Base-by-base conservation (phyloP, 768 basidiomycete genomes). In the Hypsizygus marmoreus region DNA sequence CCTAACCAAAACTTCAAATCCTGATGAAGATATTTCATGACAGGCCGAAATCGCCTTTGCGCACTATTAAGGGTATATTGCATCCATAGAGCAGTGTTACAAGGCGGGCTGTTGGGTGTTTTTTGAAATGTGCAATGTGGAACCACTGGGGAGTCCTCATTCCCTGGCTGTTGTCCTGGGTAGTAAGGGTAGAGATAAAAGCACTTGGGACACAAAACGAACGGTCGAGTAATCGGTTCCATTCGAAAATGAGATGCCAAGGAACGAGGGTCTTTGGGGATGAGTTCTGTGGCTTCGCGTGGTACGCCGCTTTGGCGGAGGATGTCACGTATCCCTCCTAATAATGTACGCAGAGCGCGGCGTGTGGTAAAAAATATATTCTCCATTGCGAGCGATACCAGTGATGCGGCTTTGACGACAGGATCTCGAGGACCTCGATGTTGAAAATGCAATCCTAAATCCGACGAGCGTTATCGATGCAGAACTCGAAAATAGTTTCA, bases 1-100 rank as follows among this genome's bases (percentile, higher is more conserved):
- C 56, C 63, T 3, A 64, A 12, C 63, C 64, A 64, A 2, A 47
- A 20, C 36, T 60, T 59, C 3, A 64, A 16, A 2, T 45, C 43
- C 6, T 65, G 60, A 33, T 62, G 56, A 4, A 59, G 43, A 32
- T 59, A 60, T 14, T 36, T 58, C 1, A 30, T 20, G 7, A 41
- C 26, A 20, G 61, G 52, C n/a, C 34, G 17, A 17, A n/a, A 37
- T 35, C 24, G 43, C 12, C 10, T 38, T 32, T 31, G 34, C 4
- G 19, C 44, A 32, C 20, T 37, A 16, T 26, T 17, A 1, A 50
- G n/a, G 6, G 12, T 39, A 3, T 41, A 33, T 8, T 40, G 29
- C 24, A 47, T 56, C 62, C 62, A 63, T 6, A 63, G 28, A 11
- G 37, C 29, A 0, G 38, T 34, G 16, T 42, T 43, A 40, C 59